Conservation (phyloP, 345 rosid species). For the Populus nigra region DNA sequence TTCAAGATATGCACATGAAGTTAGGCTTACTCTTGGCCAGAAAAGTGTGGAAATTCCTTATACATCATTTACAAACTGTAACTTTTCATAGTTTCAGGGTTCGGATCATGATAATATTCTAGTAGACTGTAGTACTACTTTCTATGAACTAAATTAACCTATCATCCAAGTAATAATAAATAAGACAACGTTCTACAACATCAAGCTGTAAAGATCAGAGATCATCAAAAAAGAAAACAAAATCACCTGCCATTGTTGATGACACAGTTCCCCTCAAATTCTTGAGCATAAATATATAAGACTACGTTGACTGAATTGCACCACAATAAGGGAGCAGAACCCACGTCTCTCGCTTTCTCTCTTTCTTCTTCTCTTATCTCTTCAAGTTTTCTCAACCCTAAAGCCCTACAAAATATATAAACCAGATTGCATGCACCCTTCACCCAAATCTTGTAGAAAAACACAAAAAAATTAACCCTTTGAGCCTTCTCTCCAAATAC, state of each 20-base stretch:
- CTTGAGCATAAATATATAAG: constrained; percentile 36
- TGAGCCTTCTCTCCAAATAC: neutral
- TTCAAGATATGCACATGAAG: neutral
- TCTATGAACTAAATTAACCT: constrained; percentile 9
- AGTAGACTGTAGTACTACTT: neutral
- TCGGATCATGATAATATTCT: constrained; percentile 29
- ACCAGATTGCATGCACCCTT: neutral
- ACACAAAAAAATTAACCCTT: neutral
- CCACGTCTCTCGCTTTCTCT: constrained; percentile 52
- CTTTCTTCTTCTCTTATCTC: neutral
- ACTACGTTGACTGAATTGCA: constrained; percentile 44
- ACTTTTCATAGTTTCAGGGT: constrained; percentile 24
- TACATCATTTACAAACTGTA: constrained; percentile 33
- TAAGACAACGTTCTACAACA: neutral
- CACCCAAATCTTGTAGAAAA: neutral
- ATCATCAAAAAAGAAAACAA: neutral
- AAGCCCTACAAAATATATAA: neutral
- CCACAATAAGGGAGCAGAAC: constrained; percentile 50
- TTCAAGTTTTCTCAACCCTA: constrained; percentile 14
- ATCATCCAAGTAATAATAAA: constrained; percentile 15
- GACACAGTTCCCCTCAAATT: constrained; percentile 48
- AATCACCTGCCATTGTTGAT: constrained; percentile 36
- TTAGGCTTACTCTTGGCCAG: neutral
- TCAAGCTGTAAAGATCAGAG: neutral
- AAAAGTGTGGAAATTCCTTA: neutral